These are phyloP conservation scores for Saccharomycodes ludwigii DNA, from an alignment of 805 yeast species.

Conservation along the genomic window DNA sequence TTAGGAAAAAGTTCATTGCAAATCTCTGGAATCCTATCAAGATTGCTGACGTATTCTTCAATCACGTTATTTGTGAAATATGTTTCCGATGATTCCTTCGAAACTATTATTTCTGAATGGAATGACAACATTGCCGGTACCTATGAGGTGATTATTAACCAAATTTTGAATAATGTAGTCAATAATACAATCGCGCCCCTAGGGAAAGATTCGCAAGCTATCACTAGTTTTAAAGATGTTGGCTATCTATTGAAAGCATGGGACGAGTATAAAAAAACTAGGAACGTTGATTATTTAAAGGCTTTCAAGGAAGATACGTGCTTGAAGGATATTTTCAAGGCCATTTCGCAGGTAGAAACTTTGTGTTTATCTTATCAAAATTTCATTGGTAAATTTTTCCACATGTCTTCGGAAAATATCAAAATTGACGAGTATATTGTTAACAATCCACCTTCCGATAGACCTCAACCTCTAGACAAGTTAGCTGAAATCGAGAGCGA, in stretches of 20 bases:
- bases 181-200: too few species aligned
- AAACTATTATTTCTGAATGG: conserved; percentile 30
- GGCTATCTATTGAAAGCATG: conserved; percentile 10
- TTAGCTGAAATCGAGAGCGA: conserved; percentile 32
- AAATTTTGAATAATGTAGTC: conserved; percentile 22
- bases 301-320: conserved; percentile 2
- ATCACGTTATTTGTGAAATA: conserved; percentile 47
- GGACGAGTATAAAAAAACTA: conserved; percentile 9
- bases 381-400: conserved; percentile 33
- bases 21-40: conserved; percentile 23
- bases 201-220: too few species aligned
- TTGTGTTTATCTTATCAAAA: conserved; percentile 34
- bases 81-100: conserved; percentile 36
- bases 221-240: conserved; percentile 1
- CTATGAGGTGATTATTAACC: too few species aligned
- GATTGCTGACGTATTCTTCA: conserved; percentile 35
- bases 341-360: conserved; percentile 10
- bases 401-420: conserved; percentile 26
- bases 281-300: conserved; percentile 6
- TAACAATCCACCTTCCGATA: conserved; percentile 19
- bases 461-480: conserved; percentile 22
- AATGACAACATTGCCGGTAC: conserved; percentile 24
- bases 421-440: conserved; percentile 23
- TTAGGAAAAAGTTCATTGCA: too few species aligned
- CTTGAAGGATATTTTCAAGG: conserved; percentile 9